phyloP scores from a whole-genome alignment of 495 filamentous ascomycete species.

The Xylaria longipes region DNA sequence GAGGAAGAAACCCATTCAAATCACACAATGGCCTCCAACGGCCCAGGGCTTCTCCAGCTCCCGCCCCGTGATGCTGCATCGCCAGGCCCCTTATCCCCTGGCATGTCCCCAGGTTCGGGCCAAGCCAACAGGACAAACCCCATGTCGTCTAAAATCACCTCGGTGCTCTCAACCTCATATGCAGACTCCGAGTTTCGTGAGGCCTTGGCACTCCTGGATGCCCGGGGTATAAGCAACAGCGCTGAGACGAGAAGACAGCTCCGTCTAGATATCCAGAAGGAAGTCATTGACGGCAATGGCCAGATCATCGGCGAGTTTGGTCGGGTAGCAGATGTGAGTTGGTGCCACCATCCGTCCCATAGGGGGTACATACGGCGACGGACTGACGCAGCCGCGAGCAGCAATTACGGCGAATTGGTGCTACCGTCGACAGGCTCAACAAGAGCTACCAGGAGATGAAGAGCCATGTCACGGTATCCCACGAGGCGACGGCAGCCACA shows the following conservation, averaged over 20 bases:
- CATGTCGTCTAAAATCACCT: slow-evolving; percentile 75
- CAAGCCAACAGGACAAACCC: slow-evolving; percentile 54
- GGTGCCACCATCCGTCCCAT: neutral
- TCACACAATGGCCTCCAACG: slow-evolving; percentile 30
- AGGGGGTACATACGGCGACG: neutral
- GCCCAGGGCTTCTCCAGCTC: slow-evolving; percentile 32
- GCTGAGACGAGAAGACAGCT: slow-evolving; percentile 80
- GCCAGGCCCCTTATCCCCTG: slow-evolving; percentile 33
- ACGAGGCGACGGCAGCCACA: slow-evolving; percentile 74
- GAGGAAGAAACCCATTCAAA: neutral
- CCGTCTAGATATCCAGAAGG: slow-evolving; percentile 84
- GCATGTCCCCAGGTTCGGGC: slow-evolving; percentile 21
- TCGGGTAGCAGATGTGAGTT: slow-evolving; percentile 81
- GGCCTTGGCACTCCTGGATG: slow-evolving; percentile 78
- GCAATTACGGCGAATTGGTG: slow-evolving; percentile 88
- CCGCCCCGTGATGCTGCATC: slow-evolving; percentile 34
- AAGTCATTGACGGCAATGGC: slow-evolving; percentile 92
- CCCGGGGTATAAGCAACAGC: slow-evolving; percentile 73
- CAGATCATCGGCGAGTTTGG: slow-evolving; percentile 91
- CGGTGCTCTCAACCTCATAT: slow-evolving; percentile 89
- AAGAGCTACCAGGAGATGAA: slow-evolving; percentile 83
- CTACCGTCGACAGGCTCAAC: slow-evolving; percentile 78
- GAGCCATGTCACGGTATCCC: slow-evolving; percentile 73
- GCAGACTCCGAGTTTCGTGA: slow-evolving; percentile 91
- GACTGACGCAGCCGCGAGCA: slow-evolving; percentile 43